Percentiles rank a stretch among this genome's conserved stretches.
Conservation (phyloP, 495 filamentous ascomycete species). For the Penicillium malachiteum region DNA sequence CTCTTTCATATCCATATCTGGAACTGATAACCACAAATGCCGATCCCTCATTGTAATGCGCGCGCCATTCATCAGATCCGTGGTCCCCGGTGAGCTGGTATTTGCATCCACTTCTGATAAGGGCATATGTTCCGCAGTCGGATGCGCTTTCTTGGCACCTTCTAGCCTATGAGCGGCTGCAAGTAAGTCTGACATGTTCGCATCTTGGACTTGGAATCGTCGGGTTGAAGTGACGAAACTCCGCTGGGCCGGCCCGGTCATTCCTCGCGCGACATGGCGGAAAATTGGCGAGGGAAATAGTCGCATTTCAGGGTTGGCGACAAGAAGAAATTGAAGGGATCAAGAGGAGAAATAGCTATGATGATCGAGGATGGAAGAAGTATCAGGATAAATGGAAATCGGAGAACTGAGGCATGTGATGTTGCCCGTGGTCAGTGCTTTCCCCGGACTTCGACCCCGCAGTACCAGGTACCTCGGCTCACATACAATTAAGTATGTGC, state of each 20-base stretch:
- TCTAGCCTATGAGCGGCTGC: neutral
- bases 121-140: too few relatives aligned
- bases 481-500: neutral
- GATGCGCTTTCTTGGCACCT: too few relatives aligned
- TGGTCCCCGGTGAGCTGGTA: too few relatives aligned
- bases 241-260: conserved; percentile 5
- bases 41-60: too few relatives aligned
- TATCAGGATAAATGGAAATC: neutral
- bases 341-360: neutral
- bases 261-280: conserved; percentile 10
- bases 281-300: conserved; percentile 1
- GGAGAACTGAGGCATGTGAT: conserved; percentile 1
- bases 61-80: too few relatives aligned
- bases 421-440: neutral
- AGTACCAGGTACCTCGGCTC: neutral
- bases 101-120: too few relatives aligned
- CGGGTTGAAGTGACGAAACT: conserved; percentile 11
- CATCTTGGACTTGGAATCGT: neutral
- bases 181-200: neutral
- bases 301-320: conserved; percentile 8
- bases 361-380: neutral
- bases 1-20: neutral
- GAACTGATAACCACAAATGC: neutral
- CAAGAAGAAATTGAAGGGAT: neutral
- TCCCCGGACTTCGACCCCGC: conserved; percentile 2